These are phyloP conservation scores for Gloeostereum incarnatum DNA, from an alignment of 768 basidiomycete genomes.

Conservation along the genomic window DNA sequence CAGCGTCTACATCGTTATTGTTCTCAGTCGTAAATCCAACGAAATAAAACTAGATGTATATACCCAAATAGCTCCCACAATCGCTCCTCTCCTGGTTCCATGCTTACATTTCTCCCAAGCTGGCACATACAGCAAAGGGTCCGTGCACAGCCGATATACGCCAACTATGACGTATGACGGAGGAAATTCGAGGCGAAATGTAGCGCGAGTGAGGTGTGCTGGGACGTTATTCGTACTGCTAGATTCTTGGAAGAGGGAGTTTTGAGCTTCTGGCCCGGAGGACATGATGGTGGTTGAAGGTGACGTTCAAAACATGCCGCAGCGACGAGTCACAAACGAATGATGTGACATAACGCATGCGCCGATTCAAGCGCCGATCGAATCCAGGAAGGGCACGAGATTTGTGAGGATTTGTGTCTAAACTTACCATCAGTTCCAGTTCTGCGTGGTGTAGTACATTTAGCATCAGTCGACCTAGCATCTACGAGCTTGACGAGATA, in stretches of 20 bases:
- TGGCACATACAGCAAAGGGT: conserved; percentile 57
- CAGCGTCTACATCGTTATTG: conserved; percentile 32
- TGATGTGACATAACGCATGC: too few relatives aligned
- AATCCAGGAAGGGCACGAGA: too few relatives aligned
- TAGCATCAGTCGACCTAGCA: too few relatives aligned
- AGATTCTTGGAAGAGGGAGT: conserved; percentile 3
- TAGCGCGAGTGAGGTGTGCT: conserved; percentile 37
- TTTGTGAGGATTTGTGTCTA: too few relatives aligned
- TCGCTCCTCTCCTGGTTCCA: conserved; percentile 58
- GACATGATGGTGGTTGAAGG: conserved; percentile 5
- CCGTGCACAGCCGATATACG: conserved; percentile 72
- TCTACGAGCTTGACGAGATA: too few relatives aligned
- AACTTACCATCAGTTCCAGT: too few relatives aligned
- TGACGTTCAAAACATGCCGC: too few relatives aligned
- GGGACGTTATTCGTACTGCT: conserved; percentile 26
- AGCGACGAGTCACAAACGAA: too few relatives aligned
- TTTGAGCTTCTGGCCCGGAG: conserved; percentile 8
- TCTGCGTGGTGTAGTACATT: too few relatives aligned
- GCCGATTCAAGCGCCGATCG: too few relatives aligned
- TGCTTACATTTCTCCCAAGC: conserved; percentile 84
- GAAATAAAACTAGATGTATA: conserved; percentile 9
- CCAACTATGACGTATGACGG: conserved; percentile 84
- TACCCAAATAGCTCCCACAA: conserved; percentile 68
- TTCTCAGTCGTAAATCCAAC: neutral
- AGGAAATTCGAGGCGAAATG: conserved; percentile 59